These are phyloP conservation scores for Hirsutella thompsonii DNA, from an alignment of 2,329 filamentous ascomycete genomes.

Conservation along the genomic window DNA sequence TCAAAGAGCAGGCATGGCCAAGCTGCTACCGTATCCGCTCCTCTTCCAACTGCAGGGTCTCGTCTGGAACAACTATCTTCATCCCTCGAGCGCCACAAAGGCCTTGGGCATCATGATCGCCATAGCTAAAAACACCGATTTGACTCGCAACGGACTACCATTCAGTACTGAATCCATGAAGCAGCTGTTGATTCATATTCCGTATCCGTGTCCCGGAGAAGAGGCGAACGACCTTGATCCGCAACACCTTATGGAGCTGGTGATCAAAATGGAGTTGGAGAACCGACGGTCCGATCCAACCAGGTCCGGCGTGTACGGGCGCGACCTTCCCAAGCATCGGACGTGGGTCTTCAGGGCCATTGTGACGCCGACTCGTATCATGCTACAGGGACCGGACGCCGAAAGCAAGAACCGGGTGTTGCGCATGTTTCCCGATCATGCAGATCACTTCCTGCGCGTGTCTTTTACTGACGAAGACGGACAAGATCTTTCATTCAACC, in stretches of 20 bases:
- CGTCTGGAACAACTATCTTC: constrained; percentile 48
- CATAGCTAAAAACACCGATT: constrained; percentile 13
- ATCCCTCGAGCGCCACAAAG: constrained; percentile 35
- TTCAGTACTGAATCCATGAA: constrained; percentile 42
- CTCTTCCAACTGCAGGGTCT: constrained; percentile 52
- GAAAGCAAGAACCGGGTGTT: constrained; percentile 61
- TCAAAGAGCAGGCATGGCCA: constrained; percentile 8
- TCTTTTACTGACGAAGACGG: constrained; percentile 65
- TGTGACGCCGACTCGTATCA: constrained; percentile 47
- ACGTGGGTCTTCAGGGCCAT: constrained; percentile 39
- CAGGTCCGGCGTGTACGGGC: constrained; percentile 14
- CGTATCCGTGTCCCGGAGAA: constrained; percentile 37
- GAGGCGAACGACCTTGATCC: constrained; percentile 29
- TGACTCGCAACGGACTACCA: constrained; percentile 14
- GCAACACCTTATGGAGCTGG: constrained; percentile 22
- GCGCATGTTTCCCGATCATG: constrained; percentile 46
- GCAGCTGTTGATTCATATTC: constrained; percentile 36
- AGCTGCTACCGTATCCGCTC: constrained; percentile 34
- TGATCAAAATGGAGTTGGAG: constrained; percentile 27
- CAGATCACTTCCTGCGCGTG: constrained; percentile 56
- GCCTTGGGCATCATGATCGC: constrained; percentile 31
- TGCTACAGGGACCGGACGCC: constrained; percentile 46
- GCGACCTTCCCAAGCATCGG: constrained; percentile 22
- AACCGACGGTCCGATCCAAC: constrained; percentile 13
- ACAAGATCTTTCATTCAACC: constrained; percentile 45